A percentile compares a stretch with the other conserved stretches of the same genome.
Evolutionary conservation across 257 asterid genomes (phyloP).

Genomic region (Euphrasia confusa): DNA sequence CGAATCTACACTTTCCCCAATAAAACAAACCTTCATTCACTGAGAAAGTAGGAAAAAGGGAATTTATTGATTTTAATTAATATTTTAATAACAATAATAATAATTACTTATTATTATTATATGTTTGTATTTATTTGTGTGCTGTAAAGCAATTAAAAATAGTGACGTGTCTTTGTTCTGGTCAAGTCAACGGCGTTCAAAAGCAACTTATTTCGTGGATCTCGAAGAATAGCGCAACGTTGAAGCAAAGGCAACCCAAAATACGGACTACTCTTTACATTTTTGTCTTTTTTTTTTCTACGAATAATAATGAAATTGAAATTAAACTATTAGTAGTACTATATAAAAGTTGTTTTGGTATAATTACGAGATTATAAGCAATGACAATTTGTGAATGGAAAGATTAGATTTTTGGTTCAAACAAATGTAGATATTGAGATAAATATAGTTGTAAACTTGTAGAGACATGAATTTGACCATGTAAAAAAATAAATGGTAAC

Average conservation of each 20-base stretch:
- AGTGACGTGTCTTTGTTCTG: conserved; percentile 6
- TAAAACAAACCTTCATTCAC: conserved; percentile 37
- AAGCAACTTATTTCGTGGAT: conserved; percentile 25
- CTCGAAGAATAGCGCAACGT: conserved; percentile 25
- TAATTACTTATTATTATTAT: no score
- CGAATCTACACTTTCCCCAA: conserved; percentile 29
- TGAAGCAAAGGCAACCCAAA: conserved; percentile 31
- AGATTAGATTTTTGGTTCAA: no score
- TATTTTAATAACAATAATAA: neutral
- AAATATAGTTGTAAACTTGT: no score
- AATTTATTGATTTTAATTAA: conserved; percentile 27
- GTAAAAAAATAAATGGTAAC: no score
- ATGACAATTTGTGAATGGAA: no score
- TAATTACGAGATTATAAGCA: no score
- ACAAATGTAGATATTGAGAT: no score
- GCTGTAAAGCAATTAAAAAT: conserved; percentile 14
- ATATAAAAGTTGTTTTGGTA: no score
- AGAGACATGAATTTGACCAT: no score
- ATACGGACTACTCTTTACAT: neutral
- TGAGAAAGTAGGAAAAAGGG: conserved; percentile 25
- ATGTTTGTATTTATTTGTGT: neutral
- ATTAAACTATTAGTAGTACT: no score
- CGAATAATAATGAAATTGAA: no score
- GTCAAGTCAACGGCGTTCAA: conserved; percentile 38
- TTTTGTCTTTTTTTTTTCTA: no score